These are phyloP conservation scores for Solanum pennellii DNA, from an alignment of 257 asterid species.

Conservation along the genomic window DNA sequence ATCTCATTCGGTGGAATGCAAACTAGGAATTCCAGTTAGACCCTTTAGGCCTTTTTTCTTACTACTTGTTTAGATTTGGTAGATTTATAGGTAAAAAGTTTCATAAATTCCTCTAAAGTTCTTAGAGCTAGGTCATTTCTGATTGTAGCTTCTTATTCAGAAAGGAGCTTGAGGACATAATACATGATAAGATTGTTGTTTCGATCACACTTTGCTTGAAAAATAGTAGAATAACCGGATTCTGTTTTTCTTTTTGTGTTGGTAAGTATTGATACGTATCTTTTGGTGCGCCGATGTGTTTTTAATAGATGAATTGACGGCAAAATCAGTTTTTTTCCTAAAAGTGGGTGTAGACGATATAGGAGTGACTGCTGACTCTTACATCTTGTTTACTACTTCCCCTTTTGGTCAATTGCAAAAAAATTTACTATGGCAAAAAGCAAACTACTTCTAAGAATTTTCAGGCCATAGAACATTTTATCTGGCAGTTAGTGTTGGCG, in stretches of 20 bases:
- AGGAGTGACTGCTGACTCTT: neutral
- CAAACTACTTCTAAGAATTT: neutral
- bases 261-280: neutral
- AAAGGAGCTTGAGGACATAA: neutral
- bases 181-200: neutral
- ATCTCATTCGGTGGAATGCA: neutral
- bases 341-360: neutral
- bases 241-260: neutral
- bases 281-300: neutral
- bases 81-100: neutral
- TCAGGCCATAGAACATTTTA: neutral
- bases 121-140: neutral
- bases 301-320: neutral
- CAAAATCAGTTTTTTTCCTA: neutral
- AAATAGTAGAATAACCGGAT: neutral
- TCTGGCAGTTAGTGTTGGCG: neutral
- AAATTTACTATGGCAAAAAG: neutral
- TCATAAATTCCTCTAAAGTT: neutral
- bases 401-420: neutral
- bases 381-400: neutral
- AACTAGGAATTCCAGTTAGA: neutral
- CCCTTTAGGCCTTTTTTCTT: neutral
- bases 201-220: neutral
- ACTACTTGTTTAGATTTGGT: neutral
- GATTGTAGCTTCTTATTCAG: neutral